Evolutionary conservation across 2,329 filamentous ascomycete genomes (phyloP).

Genomic region (Akanthomyces dipterigenus): DNA sequence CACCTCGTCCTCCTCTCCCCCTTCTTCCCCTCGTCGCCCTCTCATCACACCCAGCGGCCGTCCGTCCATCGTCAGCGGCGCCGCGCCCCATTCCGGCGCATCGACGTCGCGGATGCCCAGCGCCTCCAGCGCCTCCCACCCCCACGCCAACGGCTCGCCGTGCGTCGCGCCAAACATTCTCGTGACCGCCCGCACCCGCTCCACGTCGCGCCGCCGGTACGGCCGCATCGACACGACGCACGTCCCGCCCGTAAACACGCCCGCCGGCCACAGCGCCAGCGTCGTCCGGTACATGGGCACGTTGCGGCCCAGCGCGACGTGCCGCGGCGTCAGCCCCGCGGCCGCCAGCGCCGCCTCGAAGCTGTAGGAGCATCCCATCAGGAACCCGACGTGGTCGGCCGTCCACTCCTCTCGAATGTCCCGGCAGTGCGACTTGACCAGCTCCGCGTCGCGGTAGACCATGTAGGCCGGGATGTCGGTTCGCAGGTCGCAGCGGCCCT

Average conservation of each 20-base stretch:
- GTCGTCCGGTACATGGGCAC: constrained; percentile 57
- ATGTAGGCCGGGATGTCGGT: constrained; percentile 52
- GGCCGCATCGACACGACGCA: constrained; percentile 60
- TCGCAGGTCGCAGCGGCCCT: constrained; percentile 47
- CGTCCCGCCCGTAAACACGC: constrained; percentile 46
- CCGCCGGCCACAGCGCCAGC: constrained; percentile 49
- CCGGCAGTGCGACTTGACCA: constrained; percentile 28
- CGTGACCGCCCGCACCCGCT: constrained; percentile 48
- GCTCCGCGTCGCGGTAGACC: constrained; percentile 45
- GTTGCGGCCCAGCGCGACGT: constrained; percentile 40
- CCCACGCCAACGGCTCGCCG: constrained; percentile 59
- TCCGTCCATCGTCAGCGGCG: constrained; percentile 33
- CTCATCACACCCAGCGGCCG: constrained; percentile 20
- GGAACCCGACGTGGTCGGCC: constrained; percentile 51
- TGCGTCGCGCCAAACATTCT: constrained; percentile 49
- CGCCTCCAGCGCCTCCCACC: constrained; percentile 46
- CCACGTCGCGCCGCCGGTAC: constrained; percentile 43
- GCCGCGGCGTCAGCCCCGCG: constrained; percentile 45
- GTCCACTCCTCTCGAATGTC: constrained; percentile 49
- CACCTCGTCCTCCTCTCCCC: constrained; percentile 34
- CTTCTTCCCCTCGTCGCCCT: constrained; percentile 12
- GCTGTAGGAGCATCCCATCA: constrained; percentile 58
- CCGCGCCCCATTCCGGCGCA: constrained; percentile 51
- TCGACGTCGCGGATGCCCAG: constrained; percentile 50
- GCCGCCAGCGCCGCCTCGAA: constrained; percentile 51